A percentile compares a stretch with the other conserved stretches of the same genome.
phyloP scores from a whole-genome alignment of 2,329 filamentous ascomycete genomes.

The Ascochyta pisi region DNA sequence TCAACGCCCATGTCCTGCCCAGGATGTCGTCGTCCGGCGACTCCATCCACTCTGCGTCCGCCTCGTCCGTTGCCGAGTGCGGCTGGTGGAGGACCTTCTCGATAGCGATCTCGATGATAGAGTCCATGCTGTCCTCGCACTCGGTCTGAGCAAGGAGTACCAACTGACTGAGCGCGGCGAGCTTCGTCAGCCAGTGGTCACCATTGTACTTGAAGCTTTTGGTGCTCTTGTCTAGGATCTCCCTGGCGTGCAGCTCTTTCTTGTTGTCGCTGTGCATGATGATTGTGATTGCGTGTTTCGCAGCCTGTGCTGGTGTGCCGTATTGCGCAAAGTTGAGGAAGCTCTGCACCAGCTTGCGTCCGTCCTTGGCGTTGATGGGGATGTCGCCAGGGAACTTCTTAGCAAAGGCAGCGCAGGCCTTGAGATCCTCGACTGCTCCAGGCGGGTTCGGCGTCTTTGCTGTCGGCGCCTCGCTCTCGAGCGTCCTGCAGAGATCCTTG shows the following conservation, averaged over 20 bases:
- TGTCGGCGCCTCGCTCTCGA: constrained; percentile 80
- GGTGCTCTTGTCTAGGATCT: constrained; percentile 78
- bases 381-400: constrained; percentile 85
- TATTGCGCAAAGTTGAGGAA: constrained; percentile 84
- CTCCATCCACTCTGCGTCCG: constrained; percentile 60
- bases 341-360: constrained; percentile 80
- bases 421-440: constrained; percentile 85
- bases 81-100: constrained; percentile 76
- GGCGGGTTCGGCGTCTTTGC: constrained; percentile 71
- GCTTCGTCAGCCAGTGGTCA: constrained; percentile 75
- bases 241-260: constrained; percentile 85
- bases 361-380: constrained; percentile 61
- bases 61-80: constrained; percentile 61
- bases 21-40: constrained; percentile 80
- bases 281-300: constrained; percentile 93
- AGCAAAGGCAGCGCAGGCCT: constrained; percentile 91
- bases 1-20: constrained; percentile 83
- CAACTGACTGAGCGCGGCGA: constrained; percentile 75
- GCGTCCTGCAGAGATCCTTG: constrained; percentile 85
- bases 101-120: constrained; percentile 79
- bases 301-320: constrained; percentile 79
- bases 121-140: constrained; percentile 71
- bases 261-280: constrained; percentile 78
- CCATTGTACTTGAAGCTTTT: constrained; percentile 76
- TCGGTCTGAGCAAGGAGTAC: constrained; percentile 77